Evolutionary conservation across 2,329 filamentous ascomycete species (phyloP), one percentile per base, ranked within the genome.

Genomic region (Fusarium piperis): DNA sequence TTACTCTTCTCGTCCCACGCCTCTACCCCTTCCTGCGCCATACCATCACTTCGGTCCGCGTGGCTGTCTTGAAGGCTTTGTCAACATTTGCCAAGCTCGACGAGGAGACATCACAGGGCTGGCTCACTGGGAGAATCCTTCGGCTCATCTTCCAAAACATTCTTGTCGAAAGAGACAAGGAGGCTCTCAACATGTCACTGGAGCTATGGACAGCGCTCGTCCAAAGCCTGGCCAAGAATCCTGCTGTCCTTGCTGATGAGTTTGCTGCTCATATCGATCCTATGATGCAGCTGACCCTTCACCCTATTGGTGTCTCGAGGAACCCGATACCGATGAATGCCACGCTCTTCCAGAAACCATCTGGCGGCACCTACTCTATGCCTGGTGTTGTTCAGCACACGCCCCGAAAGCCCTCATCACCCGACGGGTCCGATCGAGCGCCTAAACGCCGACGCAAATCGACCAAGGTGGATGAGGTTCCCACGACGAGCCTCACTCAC

Each of bases 1-100:
- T 99, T 79, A 94, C 94, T 5, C 90, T 96, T 69, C 87, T 99
- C 33, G 95, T 99, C 6, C 96, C 97, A 26, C 91, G 96, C 51
- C 89, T 99, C 4, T 99, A 98, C 78, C 95, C 95, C 4, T 99
- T 99, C 86, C 85, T 99, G 48, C 92, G 96, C 64, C 96, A 99
- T 80, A 99, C 97, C 8, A 98, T 99, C 76, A 97, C 94, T 2
- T 97, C 93, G 62, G 96, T 99, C 55, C 93, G 96, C 59, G 92
- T 95, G 41, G 95, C 96, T 11, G 96, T 99, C 5, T 86, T 99
- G 52, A 94, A 97, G 77, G 96, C 96, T 36, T 86, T 99, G 32
- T 90, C 95, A 76, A 99, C 96, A 0, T 99, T 99, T 82, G 89
- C 97, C 75, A 92, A 94, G 73, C 91, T 99, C 23, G 93, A 95